A percentile compares a stretch with the other conserved stretches of the same genome.
phyloP scores from a whole-genome alignment of 345 rosid species.

The Microcos paniculata region DNA sequence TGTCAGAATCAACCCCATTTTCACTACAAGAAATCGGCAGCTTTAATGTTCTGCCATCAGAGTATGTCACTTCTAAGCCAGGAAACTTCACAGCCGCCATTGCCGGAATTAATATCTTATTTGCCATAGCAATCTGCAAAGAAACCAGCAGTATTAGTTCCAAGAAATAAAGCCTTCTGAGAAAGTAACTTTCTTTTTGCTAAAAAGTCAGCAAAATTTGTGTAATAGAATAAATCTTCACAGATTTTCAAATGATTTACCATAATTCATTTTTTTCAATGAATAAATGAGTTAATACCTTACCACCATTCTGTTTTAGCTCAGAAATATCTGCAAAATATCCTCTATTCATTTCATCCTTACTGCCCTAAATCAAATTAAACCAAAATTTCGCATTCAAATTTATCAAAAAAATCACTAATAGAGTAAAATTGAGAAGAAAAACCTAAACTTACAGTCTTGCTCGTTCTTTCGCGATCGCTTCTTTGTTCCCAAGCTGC shows the following conservation, averaged over 20 bases:
- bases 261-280: not conserved
- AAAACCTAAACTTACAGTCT: constrained; percentile 65
- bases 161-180: not conserved
- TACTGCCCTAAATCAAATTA: constrained; percentile 74
- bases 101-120: constrained; percentile 64
- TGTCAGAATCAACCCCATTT: constrained; percentile 28
- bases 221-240: not conserved
- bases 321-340: constrained; percentile 79
- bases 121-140: constrained; percentile 73
- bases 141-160: not conserved
- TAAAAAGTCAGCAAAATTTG: not conserved
- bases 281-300: constrained; percentile 45
- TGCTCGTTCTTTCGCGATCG: constrained; percentile 77
- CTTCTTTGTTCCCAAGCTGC: constrained; percentile 71
- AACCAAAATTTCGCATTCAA: constrained; percentile 16
- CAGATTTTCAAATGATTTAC: not conserved
- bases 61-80: constrained; percentile 41
- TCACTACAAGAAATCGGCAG: constrained; percentile 51
- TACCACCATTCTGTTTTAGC: constrained; percentile 81
- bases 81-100: constrained; percentile 72
- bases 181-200: not conserved
- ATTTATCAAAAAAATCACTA: constrained; percentile 9
- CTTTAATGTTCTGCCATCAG: constrained; percentile 55
- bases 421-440: not conserved
- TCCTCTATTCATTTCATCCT: constrained; percentile 94